Evolutionary conservation across 805 yeast genomes (phyloP).

Genomic region (Pichia phayaonensis): DNA sequence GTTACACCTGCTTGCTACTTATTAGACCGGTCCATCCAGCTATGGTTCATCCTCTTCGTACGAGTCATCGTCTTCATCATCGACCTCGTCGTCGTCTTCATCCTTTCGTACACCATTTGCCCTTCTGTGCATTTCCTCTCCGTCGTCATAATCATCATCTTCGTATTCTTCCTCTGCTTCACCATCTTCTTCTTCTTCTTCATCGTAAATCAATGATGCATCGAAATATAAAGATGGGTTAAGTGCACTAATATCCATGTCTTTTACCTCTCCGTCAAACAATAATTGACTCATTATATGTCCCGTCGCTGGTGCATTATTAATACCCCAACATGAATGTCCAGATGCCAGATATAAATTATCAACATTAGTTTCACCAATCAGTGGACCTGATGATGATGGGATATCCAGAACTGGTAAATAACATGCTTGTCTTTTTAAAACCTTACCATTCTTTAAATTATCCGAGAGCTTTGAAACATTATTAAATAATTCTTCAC

Average conservation of each 20-base stretch:
- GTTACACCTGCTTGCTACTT: too few relatives aligned
- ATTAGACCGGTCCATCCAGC: neutral
- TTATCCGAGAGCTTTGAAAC: constrained; percentile 71
- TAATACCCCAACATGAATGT: constrained; percentile 98
- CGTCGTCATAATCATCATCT: constrained; percentile 13
- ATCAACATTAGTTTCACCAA: constrained; percentile 87
- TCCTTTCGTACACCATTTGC: constrained; percentile 16
- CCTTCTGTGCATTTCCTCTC: too few relatives aligned
- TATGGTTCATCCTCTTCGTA: neutral
- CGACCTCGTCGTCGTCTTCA: constrained; percentile 8
- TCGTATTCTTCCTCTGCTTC: constrained; percentile 20
- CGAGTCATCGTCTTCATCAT: neutral
- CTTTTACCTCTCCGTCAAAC: constrained; percentile 70
- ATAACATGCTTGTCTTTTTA: constrained; percentile 89
- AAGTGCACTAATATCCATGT: constrained; percentile 73
- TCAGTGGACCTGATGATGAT: constrained; percentile 83
- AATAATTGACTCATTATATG: constrained; percentile 80
- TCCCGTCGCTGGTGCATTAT: constrained; percentile 97
- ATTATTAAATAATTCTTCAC: constrained; percentile 77
- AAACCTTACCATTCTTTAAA: constrained; percentile 63
- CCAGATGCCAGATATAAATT: constrained; percentile 80
- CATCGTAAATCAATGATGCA: constrained; percentile 39
- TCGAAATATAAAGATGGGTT: constrained; percentile 87
- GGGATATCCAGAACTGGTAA: constrained; percentile 92
- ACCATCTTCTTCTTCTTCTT: constrained; percentile 24